phyloP scores from a whole-genome alignment of 371 early-diverging fungal species.

The Phascolomyces articulosus region DNA sequence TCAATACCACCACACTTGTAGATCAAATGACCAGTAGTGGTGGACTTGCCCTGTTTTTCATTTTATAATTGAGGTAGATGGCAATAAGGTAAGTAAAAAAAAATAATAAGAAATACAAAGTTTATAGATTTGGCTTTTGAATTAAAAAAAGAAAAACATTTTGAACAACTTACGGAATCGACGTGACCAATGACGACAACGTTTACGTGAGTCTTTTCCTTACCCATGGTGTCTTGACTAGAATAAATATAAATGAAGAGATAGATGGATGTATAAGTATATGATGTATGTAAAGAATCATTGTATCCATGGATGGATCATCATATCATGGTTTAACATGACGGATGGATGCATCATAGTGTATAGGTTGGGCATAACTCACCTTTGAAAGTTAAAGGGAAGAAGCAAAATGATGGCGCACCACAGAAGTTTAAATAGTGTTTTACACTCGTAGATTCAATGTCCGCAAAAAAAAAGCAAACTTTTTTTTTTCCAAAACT shows the following conservation, averaged over 20 bases:
- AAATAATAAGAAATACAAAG: constrained; percentile 95
- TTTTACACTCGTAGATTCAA: background rate
- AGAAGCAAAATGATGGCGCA: background rate
- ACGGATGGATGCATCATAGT: constrained; percentile 13
- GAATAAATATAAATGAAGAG: background rate
- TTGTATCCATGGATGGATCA: background rate
- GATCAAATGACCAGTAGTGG: constrained; percentile 90
- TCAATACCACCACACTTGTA: constrained; percentile 98
- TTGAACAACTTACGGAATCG: constrained; percentile 45
- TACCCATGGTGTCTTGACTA: constrained; percentile 69
- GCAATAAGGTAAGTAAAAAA: too few relatives aligned
- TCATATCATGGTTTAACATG: background rate
- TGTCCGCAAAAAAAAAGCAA: constrained; percentile 1
- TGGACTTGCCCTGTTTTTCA: constrained; percentile 46
- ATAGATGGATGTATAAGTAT: background rate
- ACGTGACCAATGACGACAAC: constrained; percentile 90
- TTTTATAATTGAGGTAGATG: too few relatives aligned
- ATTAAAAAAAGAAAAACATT: too few relatives aligned
- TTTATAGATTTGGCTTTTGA: too few relatives aligned
- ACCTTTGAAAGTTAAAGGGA: constrained; percentile 9
- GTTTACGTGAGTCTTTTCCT: constrained; percentile 91
- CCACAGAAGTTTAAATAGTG: background rate
- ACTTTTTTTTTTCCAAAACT: too few relatives aligned
- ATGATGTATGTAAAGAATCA: background rate
- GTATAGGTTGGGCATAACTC: background rate